phyloP scores from a whole-genome alignment of 257 asterid genomes.

The Solanum ossicruentum region DNA sequence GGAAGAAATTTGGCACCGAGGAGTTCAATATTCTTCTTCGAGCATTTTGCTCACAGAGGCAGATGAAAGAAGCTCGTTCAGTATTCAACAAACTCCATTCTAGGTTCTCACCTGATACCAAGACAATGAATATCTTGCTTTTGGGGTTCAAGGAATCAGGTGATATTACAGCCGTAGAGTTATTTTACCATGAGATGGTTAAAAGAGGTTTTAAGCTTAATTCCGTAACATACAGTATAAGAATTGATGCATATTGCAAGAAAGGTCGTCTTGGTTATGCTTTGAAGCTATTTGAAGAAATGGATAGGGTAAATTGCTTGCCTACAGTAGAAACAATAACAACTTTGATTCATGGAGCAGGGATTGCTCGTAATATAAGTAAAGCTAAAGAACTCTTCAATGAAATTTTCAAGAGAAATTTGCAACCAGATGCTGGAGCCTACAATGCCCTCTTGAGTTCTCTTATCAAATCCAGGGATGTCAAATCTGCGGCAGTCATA shows the following conservation, averaged over 20 bases:
- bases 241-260: conserved; percentile 75
- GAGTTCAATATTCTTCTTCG: conserved; percentile 77
- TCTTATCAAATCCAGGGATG: conserved; percentile 47
- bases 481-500: conserved; percentile 38
- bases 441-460: conserved; percentile 72
- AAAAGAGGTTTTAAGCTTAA: conserved; percentile 79
- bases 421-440: conserved; percentile 52
- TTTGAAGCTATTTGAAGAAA: conserved; percentile 64
- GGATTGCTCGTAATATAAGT: conserved; percentile 49
- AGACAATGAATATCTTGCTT: conserved; percentile 82
- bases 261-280: conserved; percentile 62
- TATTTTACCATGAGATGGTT: conserved; percentile 87
- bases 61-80: conserved; percentile 78
- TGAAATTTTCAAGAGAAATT: conserved; percentile 31
- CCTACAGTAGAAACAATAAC: conserved; percentile 71
- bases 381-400: conserved; percentile 54
- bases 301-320: conserved; percentile 33
- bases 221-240: conserved; percentile 41
- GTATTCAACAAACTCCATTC: conserved; percentile 62
- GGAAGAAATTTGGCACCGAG: conserved; percentile 46
- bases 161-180: conserved; percentile 65
- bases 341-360: conserved; percentile 89
- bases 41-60: conserved; percentile 81
- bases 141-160: conserved; percentile 90
- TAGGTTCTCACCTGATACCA: conserved; percentile 51